Evolutionary conservation across 2,329 filamentous ascomycete species (phyloP).

Genomic region (Lachnellula suecica): DNA sequence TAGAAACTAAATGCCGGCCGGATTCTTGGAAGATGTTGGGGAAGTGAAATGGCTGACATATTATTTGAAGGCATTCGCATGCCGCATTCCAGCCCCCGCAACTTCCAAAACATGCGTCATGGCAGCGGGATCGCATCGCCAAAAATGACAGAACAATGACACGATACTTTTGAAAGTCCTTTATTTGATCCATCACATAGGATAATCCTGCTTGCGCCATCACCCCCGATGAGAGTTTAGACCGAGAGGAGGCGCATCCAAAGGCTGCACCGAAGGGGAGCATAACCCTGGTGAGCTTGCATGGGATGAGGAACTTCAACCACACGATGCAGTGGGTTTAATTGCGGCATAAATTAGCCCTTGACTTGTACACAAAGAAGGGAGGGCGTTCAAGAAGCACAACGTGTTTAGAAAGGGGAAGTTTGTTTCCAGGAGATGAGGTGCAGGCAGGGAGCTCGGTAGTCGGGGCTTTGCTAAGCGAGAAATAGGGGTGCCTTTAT

Average conservation of each 20-base stretch:
- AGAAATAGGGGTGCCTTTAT: background rate
- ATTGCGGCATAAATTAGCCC: background rate
- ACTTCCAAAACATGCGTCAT: background rate
- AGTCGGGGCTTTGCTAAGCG: background rate
- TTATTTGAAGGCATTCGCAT: slow-evolving; percentile 9
- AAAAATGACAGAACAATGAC: background rate
- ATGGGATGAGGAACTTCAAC: background rate
- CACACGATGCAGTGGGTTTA: background rate
- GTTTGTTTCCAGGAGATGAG: background rate
- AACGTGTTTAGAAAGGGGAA: background rate
- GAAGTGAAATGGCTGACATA: background rate
- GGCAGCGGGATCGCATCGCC: background rate
- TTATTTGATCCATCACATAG: background rate
- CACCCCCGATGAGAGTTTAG: background rate
- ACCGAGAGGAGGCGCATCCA: background rate
- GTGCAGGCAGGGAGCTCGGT: background rate
- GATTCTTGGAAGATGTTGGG: background rate
- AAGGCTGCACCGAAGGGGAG: background rate
- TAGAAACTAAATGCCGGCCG: background rate
- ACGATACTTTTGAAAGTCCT: no score
- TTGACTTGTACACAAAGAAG: background rate
- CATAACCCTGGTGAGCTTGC: background rate
- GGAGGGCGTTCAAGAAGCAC: background rate
- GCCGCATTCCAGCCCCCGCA: slow-evolving; percentile 7
- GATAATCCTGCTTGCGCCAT: background rate